Percentiles rank a stretch among this genome's conserved stretches.
Conservation (phyloP, 345 rosid species). For the Arabis hirsuta region DNA sequence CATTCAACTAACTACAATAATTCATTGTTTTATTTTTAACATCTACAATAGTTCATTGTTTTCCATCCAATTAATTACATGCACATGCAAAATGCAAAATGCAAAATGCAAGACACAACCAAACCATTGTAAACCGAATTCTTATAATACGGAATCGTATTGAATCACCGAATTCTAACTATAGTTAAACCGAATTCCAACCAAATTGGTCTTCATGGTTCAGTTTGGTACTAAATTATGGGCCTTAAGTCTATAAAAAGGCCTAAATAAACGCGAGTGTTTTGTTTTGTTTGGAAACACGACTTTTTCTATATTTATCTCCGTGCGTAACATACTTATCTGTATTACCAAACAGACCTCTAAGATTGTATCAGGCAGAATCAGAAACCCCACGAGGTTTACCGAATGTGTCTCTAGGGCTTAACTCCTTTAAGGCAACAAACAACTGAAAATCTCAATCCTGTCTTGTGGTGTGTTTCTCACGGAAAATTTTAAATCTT, state of each 20-base stretch:
- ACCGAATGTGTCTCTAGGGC: conserved; percentile 24
- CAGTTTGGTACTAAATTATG: neutral
- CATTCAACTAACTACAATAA: too few species aligned
- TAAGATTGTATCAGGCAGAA: neutral
- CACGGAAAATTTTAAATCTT: conserved; percentile 18
- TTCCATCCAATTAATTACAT: too few species aligned
- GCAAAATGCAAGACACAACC: too few species aligned
- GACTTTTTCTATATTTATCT: neutral
- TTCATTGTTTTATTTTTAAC: too few species aligned
- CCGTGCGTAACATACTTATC: neutral
- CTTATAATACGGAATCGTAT: too few species aligned
- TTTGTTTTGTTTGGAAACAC: conserved; percentile 13
- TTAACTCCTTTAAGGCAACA: conserved; percentile 18
- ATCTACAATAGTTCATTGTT: too few species aligned
- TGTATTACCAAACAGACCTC: conserved; percentile 18
- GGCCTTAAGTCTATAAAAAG: neutral
- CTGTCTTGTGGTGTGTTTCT: conserved; percentile 28
- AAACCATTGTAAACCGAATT: too few species aligned
- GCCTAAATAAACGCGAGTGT: neutral
- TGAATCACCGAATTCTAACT: too few species aligned
- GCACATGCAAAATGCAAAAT: too few species aligned
- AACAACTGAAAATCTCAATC: neutral
- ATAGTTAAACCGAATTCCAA: too few species aligned
- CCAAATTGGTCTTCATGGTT: too few species aligned
- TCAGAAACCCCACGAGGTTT: conserved; percentile 33